These are phyloP conservation scores for Syzygium oleosum DNA, from an alignment of 345 rosid genomes.

Conservation along the genomic window DNA sequence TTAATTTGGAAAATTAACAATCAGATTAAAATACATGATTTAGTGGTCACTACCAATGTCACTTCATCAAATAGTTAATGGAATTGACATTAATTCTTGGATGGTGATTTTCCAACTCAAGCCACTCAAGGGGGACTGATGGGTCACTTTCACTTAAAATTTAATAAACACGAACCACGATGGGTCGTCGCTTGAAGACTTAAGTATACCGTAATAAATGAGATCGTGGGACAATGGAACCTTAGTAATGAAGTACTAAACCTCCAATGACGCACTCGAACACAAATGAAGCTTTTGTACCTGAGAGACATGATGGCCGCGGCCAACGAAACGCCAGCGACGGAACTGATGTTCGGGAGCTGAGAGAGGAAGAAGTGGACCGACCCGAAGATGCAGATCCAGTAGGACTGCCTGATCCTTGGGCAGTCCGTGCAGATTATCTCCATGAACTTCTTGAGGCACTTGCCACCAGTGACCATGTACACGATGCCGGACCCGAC, in stretches of 20 bases:
- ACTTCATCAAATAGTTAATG: neutral
- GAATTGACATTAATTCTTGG: neutral
- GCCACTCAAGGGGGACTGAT: neutral
- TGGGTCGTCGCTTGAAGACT: neutral
- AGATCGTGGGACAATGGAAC: neutral
- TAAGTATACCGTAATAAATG: neutral
- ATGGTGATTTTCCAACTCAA: neutral
- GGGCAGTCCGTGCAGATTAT: slow-evolving; percentile 60
- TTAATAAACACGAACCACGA: neutral
- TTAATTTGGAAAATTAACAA: neutral
- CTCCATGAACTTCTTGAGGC: slow-evolving; percentile 76
- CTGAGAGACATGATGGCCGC: slow-evolving; percentile 92
- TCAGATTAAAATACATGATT: neutral
- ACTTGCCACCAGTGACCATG: slow-evolving; percentile 95
- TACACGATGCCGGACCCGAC: slow-evolving; percentile 80
- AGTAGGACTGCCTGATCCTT: slow-evolving; percentile 62
- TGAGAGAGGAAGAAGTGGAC: slow-evolving; percentile 87
- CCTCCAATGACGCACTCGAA: neutral
- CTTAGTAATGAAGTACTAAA: neutral
- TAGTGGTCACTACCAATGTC: neutral
- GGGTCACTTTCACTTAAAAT: neutral
- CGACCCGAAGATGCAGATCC: slow-evolving; percentile 83
- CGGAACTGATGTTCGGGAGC: slow-evolving; percentile 87
- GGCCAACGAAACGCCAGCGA: slow-evolving; percentile 81
- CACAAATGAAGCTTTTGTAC: slow-evolving; percentile 12